Percentiles rank a stretch among this genome's conserved stretches.
Evolutionary conservation across 1,284 basidiomycete genomes (phyloP).

Genomic region (Ceraceosorus guamensis): DNA sequence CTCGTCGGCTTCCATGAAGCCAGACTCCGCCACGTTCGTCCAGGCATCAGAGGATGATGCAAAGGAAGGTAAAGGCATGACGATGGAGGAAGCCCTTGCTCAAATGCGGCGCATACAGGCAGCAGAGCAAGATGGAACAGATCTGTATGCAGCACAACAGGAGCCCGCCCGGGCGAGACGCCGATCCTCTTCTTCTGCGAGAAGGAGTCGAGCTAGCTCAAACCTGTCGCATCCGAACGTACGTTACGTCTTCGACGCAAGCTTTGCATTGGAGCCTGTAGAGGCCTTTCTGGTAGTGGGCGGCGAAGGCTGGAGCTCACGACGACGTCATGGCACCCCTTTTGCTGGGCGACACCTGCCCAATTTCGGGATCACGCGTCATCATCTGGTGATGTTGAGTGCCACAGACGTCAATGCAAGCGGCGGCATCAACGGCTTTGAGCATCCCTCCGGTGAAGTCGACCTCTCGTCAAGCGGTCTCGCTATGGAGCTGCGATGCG

Average conservation of each 20-base stretch:
- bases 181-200: no score
- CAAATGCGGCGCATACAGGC: constrained; percentile 24
- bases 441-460: constrained; percentile 3
- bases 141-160: no score
- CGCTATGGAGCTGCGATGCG: constrained; percentile 18
- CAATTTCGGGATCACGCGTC: not conserved
- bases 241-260: not conserved
- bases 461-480: not conserved
- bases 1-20: no score
- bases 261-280: not conserved
- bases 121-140: no score
- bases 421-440: constrained; percentile 2
- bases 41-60: not conserved
- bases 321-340: not conserved
- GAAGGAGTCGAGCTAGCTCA: no score
- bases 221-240: not conserved
- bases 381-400: constrained; percentile 6
- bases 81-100: constrained; percentile 26
- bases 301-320: not conserved
- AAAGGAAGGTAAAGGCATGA: constrained; percentile 10
- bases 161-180: no score
- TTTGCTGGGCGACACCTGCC: not conserved
- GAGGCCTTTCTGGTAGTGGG: constrained; percentile 12
- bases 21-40: not conserved
- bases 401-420: not conserved